These are phyloP conservation scores for Cordyceps tenuipes DNA, from an alignment of 2,329 filamentous ascomycete genomes.

Conservation along the genomic window DNA sequence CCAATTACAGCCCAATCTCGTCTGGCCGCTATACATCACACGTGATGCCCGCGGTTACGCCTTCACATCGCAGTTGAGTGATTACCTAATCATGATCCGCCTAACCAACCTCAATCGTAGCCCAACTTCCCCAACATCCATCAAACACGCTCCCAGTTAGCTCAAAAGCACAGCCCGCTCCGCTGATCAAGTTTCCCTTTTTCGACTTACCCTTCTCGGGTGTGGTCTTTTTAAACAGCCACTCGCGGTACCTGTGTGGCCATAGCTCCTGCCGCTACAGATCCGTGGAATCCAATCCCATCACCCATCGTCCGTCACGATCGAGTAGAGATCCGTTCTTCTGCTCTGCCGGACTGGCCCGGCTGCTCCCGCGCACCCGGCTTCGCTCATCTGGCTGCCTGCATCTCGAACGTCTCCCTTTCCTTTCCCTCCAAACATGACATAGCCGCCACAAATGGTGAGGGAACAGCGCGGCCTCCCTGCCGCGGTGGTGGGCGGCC, in stretches of 20 bases:
- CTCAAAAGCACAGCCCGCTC: conserved; percentile 2
- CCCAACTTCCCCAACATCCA: conserved; percentile 12
- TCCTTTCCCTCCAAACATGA: conserved; percentile 1
- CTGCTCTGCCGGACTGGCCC: neutral
- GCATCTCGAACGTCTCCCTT: neutral
- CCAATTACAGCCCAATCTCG: conserved; percentile 8
- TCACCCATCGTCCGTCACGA: neutral
- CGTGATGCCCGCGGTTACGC: conserved; percentile 3
- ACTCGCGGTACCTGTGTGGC: conserved; percentile 4
- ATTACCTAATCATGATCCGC: conserved; percentile 11
- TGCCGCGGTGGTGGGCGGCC: conserved; percentile 22
- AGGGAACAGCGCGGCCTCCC: conserved; percentile 28
- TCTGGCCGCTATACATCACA: conserved; percentile 10
- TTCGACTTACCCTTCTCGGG: conserved; percentile 1
- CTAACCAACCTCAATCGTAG: conserved; percentile 8
- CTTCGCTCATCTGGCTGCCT: neutral
- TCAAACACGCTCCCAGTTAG: conserved; percentile 2
- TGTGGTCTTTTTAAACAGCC: conserved; percentile 3
- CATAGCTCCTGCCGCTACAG: neutral
- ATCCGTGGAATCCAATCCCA: neutral
- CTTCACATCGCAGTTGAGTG: neutral
- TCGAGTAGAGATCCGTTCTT: neutral
- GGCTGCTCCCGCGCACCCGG: neutral
- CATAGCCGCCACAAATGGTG: conserved; percentile 24
- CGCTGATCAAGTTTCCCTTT: neutral